Evolutionary conservation across 2,329 filamentous ascomycete genomes (phyloP), one percentile per base, ranked within the genome.

Genomic region (Aspergillus brunneoviolaceus): DNA sequence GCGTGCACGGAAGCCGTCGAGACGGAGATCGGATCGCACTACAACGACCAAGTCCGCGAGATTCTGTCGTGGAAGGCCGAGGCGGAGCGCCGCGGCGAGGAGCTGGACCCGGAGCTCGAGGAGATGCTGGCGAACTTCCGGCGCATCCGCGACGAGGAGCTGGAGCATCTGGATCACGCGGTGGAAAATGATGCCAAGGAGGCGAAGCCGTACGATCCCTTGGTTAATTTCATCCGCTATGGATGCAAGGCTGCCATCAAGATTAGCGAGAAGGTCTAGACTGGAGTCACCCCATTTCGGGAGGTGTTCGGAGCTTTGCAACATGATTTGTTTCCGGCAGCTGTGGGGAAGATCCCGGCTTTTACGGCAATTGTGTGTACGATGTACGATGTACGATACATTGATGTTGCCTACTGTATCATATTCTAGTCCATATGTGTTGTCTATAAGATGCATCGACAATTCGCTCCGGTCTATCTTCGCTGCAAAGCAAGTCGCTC

Each of bases 1-100:
- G 95, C 95, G 12, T 99, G 95, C 74, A 98, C 95, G 0, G 95
- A 99, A 78, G 95, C 95, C 1, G 94, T 99, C 1, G 95, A 99
- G 82, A 99, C 94, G 6, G 95, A 98, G 80, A 99, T 99, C 64
- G 95, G 95, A 2, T 87, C 87, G 29, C 95, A 99, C 78, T 99
- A 99, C 76, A 98, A 98, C 74, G 87, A 87, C 65, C 95, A 99
- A 79, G 92, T 99, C 48, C 82, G 91, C 27, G 84, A 86, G 56
- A 79, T 99, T 68, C 76, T 98, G 45, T 88, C 89, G 63, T 97
- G 96, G 89, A 85, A 91, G 59, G 81, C 85, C 7, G 84, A 88
- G 65, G 91, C 92, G 81, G 86, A 94, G 77, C 82, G 80, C 9
- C 83, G 88, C 52, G 93, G 93, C 0, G 92, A 96, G 73, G 89